Conservation (phyloP, 2,329 filamentous ascomycete genomes). For the Tothia fuscella region DNA sequence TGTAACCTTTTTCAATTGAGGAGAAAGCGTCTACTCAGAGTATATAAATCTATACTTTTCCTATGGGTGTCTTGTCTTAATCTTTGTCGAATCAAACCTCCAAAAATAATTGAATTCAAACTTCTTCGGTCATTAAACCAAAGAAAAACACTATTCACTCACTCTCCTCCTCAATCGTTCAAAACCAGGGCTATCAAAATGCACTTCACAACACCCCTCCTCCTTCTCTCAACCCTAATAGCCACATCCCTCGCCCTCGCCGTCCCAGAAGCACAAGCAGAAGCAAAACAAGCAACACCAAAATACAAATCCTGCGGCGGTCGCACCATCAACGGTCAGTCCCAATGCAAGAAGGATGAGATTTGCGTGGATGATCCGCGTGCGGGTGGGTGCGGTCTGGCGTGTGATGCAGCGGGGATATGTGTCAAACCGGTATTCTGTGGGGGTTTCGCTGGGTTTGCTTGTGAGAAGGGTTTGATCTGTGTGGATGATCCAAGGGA, state of each 20-base stretch:
- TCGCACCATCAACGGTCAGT: constrained; percentile 7
- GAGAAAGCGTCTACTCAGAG: no score
- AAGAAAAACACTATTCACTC: no score
- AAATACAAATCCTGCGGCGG: background rate
- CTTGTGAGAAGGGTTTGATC: constrained; percentile 22
- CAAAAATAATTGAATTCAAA: no score
- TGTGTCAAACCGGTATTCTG: constrained; percentile 24
- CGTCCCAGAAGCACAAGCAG: background rate
- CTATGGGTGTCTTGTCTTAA: no score
- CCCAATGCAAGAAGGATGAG: background rate
- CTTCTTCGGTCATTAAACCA: no score
- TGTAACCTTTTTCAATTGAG: no score
- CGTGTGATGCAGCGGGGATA: constrained; percentile 22
- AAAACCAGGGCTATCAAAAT: no score
- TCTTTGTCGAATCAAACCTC: no score
- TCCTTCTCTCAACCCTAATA: no score
- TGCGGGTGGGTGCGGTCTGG: constrained; percentile 20
- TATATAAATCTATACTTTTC: no score
- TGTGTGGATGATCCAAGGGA: constrained; percentile 34
- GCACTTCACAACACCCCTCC: no score
- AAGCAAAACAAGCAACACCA: background rate
- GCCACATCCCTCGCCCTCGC: background rate
- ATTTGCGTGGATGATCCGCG: constrained; percentile 23
- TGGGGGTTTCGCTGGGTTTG: constrained; percentile 29
- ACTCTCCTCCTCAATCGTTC: no score